phyloP scores from a whole-genome alignment of 1,284 basidiomycete genomes.

The Apiotrichum domesticum region DNA sequence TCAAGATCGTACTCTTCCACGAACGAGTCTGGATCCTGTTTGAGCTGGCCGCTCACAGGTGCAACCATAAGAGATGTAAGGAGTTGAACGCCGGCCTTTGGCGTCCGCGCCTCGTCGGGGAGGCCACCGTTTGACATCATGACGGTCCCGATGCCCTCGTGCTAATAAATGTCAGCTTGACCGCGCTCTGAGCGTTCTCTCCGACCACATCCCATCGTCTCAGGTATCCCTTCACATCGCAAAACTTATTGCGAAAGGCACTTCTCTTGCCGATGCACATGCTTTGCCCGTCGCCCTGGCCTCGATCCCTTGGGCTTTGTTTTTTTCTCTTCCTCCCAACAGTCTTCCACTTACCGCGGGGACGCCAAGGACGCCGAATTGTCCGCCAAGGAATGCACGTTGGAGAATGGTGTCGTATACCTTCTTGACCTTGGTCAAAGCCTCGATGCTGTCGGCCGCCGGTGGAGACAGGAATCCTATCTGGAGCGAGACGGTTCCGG shows the following conservation, averaged over 20 bases:
- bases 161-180: slow-evolving; percentile 51
- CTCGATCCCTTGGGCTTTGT: too few relatives aligned
- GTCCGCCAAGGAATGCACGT: slow-evolving; percentile 54
- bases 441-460: slow-evolving; percentile 19
- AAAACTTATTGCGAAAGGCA: too few relatives aligned
- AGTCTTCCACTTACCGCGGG: slow-evolving; percentile 61
- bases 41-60: slow-evolving; percentile 14
- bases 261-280: too few relatives aligned
- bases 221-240: too few relatives aligned
- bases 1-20: slow-evolving; percentile 56
- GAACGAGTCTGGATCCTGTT: neutral
- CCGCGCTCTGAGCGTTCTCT: neutral
- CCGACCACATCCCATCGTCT: too few relatives aligned
- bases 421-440: slow-evolving; percentile 31
- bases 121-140: slow-evolving; percentile 22
- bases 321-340: too few relatives aligned
- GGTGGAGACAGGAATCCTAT: slow-evolving; percentile 63
- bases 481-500: slow-evolving; percentile 64
- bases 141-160: slow-evolving; percentile 80
- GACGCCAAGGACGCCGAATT: slow-evolving; percentile 51
- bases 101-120: neutral
- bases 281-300: too few relatives aligned
- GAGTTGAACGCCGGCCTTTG: slow-evolving; percentile 3
- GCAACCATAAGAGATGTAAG: slow-evolving; percentile 20
- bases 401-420: slow-evolving; percentile 62